Evolutionary conservation across 2,329 filamentous ascomycete species (phyloP).

Genomic region (Colletotrichum theobromicola): DNA sequence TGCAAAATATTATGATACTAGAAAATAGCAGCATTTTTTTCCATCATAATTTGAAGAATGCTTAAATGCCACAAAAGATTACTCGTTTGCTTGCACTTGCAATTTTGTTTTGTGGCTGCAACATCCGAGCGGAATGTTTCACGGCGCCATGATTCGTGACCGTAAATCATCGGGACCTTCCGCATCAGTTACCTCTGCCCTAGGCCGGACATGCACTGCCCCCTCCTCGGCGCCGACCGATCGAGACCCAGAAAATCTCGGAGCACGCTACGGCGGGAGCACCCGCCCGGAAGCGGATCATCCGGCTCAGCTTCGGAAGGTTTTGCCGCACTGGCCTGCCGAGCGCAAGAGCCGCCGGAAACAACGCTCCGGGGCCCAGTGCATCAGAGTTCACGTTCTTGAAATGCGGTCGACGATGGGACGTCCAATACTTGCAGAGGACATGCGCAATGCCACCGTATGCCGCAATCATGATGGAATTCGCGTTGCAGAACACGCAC

Average conservation of each 20-base stretch:
- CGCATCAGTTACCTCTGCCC: not conserved
- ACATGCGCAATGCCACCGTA: not conserved
- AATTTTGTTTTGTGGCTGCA: no score
- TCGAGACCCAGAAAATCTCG: not conserved
- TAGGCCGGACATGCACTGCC: not conserved
- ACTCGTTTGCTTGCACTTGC: no score
- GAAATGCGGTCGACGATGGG: not conserved
- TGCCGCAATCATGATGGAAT: constrained; percentile 18
- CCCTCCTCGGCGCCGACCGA: constrained; percentile 6
- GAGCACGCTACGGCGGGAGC: not conserved
- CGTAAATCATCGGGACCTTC: not conserved
- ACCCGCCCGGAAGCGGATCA: not conserved
- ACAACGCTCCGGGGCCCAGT: not conserved
- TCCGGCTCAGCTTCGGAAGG: not conserved
- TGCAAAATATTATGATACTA: no score
- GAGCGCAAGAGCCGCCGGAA: not conserved
- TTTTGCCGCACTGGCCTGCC: not conserved
- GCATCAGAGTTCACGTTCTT: not conserved
- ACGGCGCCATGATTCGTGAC: not conserved
- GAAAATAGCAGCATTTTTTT: no score
- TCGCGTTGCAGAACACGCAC: not conserved
- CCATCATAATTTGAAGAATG: no score
- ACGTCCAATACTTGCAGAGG: not conserved
- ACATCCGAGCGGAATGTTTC: not conserved
- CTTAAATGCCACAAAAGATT: no score